Evolutionary conservation across 1,284 basidiomycete genomes (phyloP).

Genomic region (Ganoderma multipileum): DNA sequence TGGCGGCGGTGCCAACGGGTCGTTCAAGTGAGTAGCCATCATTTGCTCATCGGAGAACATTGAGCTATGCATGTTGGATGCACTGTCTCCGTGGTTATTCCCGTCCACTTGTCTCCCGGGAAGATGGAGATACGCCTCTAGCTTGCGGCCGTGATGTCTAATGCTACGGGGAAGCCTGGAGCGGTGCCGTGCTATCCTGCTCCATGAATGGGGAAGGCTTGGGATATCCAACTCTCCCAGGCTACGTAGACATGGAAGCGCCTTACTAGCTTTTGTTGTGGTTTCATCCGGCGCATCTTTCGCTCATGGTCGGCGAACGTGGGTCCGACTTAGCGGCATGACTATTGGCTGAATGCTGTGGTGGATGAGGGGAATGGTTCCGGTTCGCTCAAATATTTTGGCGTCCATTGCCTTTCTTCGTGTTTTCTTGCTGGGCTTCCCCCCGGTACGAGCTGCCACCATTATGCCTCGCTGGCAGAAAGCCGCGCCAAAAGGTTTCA

Average conservation of each 20-base stretch:
- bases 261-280: not conserved
- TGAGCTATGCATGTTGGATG: not conserved
- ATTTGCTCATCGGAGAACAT: not conserved
- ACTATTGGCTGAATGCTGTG: not conserved
- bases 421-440: not conserved
- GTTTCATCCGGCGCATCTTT: not conserved
- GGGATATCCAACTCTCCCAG: not conserved
- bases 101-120: not conserved
- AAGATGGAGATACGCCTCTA: not conserved
- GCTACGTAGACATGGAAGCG: not conserved
- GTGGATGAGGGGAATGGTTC: not conserved
- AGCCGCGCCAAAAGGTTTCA: not conserved
- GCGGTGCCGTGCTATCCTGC: not conserved
- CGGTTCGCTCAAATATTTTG: not conserved
- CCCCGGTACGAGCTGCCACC: not conserved
- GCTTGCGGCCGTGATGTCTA: not conserved
- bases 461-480: not conserved
- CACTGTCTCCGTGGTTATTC: not conserved
- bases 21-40: constrained; percentile 83
- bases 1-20: constrained; percentile 87
- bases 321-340: not conserved
- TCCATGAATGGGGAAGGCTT: not conserved
- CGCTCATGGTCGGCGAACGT: not conserved
- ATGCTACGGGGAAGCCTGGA: not conserved
- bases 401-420: not conserved